Evolutionary conservation across 2,329 filamentous ascomycete genomes (phyloP), one percentile per base, ranked within the genome.

Genomic region (Orbilia ellipsospora): DNA sequence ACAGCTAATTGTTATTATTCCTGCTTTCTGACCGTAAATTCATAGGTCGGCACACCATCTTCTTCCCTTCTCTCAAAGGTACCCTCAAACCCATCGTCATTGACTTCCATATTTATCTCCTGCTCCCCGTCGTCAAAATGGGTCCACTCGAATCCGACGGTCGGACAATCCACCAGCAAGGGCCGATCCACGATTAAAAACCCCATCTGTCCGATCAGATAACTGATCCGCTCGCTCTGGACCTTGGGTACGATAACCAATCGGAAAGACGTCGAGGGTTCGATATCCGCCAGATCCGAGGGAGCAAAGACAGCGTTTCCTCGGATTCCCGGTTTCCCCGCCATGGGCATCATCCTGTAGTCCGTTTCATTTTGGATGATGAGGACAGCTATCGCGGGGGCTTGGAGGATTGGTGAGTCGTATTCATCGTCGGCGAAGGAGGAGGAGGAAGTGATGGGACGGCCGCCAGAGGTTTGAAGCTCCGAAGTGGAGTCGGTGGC

Each of bases 91-190:
- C 50, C 63, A 2, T 70, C 66, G 51, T 70, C 66, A 16, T 70
- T 70, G 5, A 70, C 66, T 52, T 70, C 66, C 23, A 48, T 48
- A 16, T 26, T n/a, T 5, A 57, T 15, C 50, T 70, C 66, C 23
- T 70, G 66, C 12, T 52, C 66, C 6, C 59, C 66, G 28, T 70
- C 66, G 2, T 70, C 57, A 42, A 40, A 42, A 36, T 59, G 52
- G 28, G 50, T 57, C 66, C 66, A 70, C 16, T 70, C 66, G 36
- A 57, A 56, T 36, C 66, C 66, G 13, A 51, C 66, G 10, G 59
- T 70, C 16, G 66, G 57, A 26, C 66, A 70, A 48, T 70, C 66
- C 23, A 55, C 55, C n/a, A 70, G 16, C 18, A 59, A 48, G 8
- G 57, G 45, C 7, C 44, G 42, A 45, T 57, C 40, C 15, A 63